Conservation (phyloP, 1,139 yeast species). For the Eremothecium cymbalariae region DNA sequence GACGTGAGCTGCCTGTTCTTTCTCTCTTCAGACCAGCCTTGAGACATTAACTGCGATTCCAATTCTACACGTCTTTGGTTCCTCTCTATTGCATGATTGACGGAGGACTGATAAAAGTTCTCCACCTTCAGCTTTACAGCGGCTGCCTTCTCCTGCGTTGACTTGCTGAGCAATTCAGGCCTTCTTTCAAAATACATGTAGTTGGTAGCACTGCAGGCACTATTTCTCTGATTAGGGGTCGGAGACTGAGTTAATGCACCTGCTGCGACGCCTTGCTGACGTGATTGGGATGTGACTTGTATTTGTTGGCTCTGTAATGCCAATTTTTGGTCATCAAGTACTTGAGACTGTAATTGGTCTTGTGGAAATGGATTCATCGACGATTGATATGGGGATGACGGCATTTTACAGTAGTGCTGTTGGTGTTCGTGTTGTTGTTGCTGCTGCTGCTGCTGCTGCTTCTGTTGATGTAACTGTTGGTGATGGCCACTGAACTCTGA, state of each 20-base stretch:
- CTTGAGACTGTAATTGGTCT: not conserved
- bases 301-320: not conserved
- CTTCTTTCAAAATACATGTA: constrained; percentile 78
- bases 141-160: constrained; percentile 65
- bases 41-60: constrained; percentile 58
- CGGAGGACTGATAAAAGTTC: constrained; percentile 68
- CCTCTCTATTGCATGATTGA: constrained; percentile 71
- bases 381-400: not conserved
- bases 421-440: constrained; percentile 18
- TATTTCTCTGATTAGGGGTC: not conserved
- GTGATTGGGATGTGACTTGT: not conserved
- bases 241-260: no score
- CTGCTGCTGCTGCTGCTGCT: constrained; percentile 21
- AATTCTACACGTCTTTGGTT: constrained; percentile 69
- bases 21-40: constrained; percentile 66
- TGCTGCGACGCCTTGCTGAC: not conserved
- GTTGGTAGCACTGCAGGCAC: constrained; percentile 17
- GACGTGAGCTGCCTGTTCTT: constrained; percentile 63
- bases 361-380: not conserved
- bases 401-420: constrained; percentile 11
- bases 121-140: constrained; percentile 65
- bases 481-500: constrained; percentile 15
- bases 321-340: not conserved
- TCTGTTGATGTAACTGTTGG: constrained; percentile 17
- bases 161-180: constrained; percentile 63